Base-by-base conservation (phyloP, 2,329 filamentous ascomycete species). In the Alternaria novae-zelandiae region DNA sequence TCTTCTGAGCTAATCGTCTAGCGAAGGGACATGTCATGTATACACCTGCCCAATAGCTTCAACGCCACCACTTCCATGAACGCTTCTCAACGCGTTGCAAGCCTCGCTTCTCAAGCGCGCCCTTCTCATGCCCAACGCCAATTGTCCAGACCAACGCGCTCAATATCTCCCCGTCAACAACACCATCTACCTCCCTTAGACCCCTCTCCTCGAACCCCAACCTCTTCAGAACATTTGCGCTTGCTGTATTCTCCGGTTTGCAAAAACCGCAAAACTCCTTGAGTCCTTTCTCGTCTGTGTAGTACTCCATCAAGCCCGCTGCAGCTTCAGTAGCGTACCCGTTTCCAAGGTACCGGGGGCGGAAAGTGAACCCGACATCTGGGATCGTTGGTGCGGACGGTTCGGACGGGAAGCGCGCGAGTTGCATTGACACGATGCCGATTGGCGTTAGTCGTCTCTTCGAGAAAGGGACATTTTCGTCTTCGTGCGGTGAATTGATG, bases 291-390 rank as follows among this genome's bases (percentile, higher is more conserved):
- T 55, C 54, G 12, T 67, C 58, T 13, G 51, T 49, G 6, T 53
- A 67, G 28, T 66, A 58, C 47, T 54, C 41, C 26, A 72, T 57
- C 21, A 70, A 57, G 15, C 45, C 60, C 6, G 54, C 26, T 8
- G 64, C 63, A 23, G 67, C 71, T 46, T 75, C 73, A 6, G 50
- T 67, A 25, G 73, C 73, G 50, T 70, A 74, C 3, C 72, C 72
- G 1, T 66, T 59, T 4, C 73, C 66, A 9, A 65, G 57, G 45
- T 67, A 61, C 11, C 36, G 26, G 1, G 47, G 47, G 2, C 67
- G 41, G 7, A 74, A 56, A 6, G 56, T 43, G 28, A 72, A 75
- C 9, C 73, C 73, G 2, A 75, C 43, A 28, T 75, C 73, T 7
- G 73, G 73, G 20, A 69, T 64, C 0, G 23, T 58, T 3, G 69